phyloP scores from a whole-genome alignment of 129 eudicot species.

The Artemisia argyi region DNA sequence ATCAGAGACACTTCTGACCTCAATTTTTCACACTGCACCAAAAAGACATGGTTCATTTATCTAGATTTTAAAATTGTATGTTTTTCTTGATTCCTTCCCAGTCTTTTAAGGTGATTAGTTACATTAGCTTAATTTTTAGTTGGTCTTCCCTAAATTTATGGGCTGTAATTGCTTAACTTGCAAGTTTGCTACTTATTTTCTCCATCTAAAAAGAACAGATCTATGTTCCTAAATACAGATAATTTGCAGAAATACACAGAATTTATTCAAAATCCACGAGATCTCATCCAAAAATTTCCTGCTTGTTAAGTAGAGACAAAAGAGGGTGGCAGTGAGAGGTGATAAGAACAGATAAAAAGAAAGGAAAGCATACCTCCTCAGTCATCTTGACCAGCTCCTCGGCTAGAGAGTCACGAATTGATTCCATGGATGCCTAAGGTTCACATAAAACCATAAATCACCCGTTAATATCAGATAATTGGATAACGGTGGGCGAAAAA shows the following conservation, averaged over 20 bases:
- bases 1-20: constrained; percentile 70
- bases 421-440: constrained; percentile 85
- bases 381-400: constrained; percentile 97
- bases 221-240: no score
- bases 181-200: no score
- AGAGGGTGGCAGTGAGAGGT: background rate
- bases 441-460: constrained; percentile 14
- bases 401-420: constrained; percentile 94
- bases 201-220: no score
- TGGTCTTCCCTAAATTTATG: no score
- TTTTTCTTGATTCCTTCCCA: no score
- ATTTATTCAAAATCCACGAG: no score
- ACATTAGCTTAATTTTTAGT: no score
- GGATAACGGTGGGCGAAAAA: background rate
- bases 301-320: background rate
- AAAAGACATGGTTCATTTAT: background rate
- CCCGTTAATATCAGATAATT: constrained; percentile 9
- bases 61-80: background rate
- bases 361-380: constrained; percentile 52
- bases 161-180: no score
- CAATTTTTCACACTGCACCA: constrained; percentile 80
- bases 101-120: no score
- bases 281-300: no score
- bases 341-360: background rate
- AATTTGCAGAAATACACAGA: no score